Percentiles rank a stretch among this genome's conserved stretches.
phyloP scores from a whole-genome alignment of 768 basidiomycete species.

The Tubosaeta brunneosetosa region DNA sequence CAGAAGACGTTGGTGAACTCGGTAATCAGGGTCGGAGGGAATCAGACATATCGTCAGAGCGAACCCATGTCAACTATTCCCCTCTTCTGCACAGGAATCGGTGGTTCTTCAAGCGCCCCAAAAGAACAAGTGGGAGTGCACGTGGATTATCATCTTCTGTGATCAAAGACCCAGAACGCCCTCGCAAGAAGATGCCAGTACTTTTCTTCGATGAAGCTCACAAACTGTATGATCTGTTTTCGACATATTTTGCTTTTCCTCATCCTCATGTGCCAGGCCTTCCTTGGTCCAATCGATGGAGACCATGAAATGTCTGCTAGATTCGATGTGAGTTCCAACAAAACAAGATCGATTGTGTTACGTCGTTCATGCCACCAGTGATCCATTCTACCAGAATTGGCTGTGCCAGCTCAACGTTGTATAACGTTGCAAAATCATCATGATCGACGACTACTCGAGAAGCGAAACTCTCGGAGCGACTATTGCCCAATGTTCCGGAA shows the following conservation, averaged over 20 bases:
- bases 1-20: slow-evolving; percentile 24
- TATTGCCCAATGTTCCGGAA: slow-evolving; percentile 70
- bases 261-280: slow-evolving; percentile 42
- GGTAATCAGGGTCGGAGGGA: slow-evolving; percentile 25
- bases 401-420: slow-evolving; percentile 73
- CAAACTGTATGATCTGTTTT: slow-evolving; percentile 50
- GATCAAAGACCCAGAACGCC: slow-evolving; percentile 33
- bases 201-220: slow-evolving; percentile 87
- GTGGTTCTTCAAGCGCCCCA: slow-evolving; percentile 27
- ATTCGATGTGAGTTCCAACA: slow-evolving; percentile 81
- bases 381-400: slow-evolving; percentile 84
- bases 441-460: slow-evolving; percentile 76
- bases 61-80: slow-evolving; percentile 38
- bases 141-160: slow-evolving; percentile 28
- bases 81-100: slow-evolving; percentile 25
- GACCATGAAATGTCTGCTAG: slow-evolving; percentile 79
- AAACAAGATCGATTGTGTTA: slow-evolving; percentile 86
- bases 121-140: slow-evolving; percentile 27
- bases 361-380: slow-evolving; percentile 77
- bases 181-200: slow-evolving; percentile 67
- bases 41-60: slow-evolving; percentile 35
- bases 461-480: slow-evolving; percentile 61
- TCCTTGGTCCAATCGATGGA: slow-evolving; percentile 71
- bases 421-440: slow-evolving; percentile 83
- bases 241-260: neutral